Conservation (phyloP, 345 rosid species). For the Erucastrum elatum region DNA sequence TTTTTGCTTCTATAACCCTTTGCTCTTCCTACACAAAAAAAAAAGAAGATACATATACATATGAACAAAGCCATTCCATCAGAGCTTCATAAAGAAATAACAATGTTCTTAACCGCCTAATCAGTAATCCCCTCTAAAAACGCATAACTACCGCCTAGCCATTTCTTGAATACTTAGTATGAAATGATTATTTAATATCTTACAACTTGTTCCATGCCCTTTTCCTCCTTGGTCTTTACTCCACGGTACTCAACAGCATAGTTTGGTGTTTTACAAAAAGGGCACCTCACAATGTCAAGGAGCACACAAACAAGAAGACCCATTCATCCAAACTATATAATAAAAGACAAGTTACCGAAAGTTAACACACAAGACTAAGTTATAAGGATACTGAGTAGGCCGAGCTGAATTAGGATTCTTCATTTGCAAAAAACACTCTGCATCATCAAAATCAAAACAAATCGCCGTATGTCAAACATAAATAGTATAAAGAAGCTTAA, state of each 20-base stretch:
- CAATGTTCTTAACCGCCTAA: too few species aligned
- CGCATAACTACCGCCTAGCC: too few species aligned
- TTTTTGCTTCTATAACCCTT: constrained; percentile 93
- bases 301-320: constrained; percentile 19
- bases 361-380: neutral
- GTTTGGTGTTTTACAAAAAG: constrained; percentile 93
- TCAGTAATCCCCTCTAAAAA: too few species aligned
- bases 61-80: neutral
- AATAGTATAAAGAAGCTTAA: neutral
- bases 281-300: constrained; percentile 81
- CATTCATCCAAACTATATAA: neutral
- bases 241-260: constrained; percentile 98
- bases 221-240: constrained; percentile 92
- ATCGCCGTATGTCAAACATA: constrained; percentile 17
- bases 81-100: neutral
- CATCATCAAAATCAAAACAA: constrained; percentile 27
- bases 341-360: neutral
- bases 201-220: constrained; percentile 95
- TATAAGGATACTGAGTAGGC: constrained; percentile 96
- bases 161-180: neutral
- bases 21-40: constrained; percentile 79
- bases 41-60: neutral
- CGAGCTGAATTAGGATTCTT: constrained; percentile 89
- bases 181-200: constrained; percentile 33
- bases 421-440: constrained; percentile 99